Conservation (phyloP, 2,329 filamentous ascomycete genomes). For the Hypomyces perniciosus region DNA sequence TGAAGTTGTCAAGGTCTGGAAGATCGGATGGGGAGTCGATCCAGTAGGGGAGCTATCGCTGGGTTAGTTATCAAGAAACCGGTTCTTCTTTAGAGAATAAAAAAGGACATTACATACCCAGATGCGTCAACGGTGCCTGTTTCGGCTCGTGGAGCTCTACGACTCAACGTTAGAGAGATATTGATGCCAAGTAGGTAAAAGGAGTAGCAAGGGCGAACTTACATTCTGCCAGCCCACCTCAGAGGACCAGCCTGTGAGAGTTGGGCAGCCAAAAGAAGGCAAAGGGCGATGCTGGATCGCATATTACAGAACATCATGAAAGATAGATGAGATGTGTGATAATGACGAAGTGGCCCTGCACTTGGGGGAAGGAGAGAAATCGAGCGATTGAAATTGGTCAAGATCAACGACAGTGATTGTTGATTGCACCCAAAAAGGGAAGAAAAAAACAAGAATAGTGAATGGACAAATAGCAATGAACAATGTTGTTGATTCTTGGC, state of each 20-base stretch:
- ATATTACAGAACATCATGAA: slow-evolving; percentile 20
- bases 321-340: neutral
- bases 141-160: slow-evolving; percentile 17
- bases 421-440: neutral
- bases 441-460: neutral
- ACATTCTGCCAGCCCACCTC: slow-evolving; percentile 28
- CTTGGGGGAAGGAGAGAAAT: slow-evolving; percentile 5
- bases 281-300: slow-evolving; percentile 19
- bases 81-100: no score
- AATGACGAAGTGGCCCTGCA: neutral
- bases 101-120: slow-evolving; percentile 1
- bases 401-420: neutral
- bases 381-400: neutral
- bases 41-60: neutral
- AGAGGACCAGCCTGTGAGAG: slow-evolving; percentile 31
- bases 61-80: neutral
- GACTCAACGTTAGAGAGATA: neutral
- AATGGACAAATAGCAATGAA: neutral
- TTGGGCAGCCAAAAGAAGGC: slow-evolving; percentile 24
- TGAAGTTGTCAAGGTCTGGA: slow-evolving; percentile 7
- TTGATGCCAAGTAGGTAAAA: slow-evolving; percentile 3
- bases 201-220: slow-evolving; percentile 9
- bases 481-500: neutral
- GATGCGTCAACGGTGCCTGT: neutral
- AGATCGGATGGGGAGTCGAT: slow-evolving; percentile 5